Percentiles rank a stretch among this genome's conserved stretches.
Conservation (phyloP, 176 grass and related monocot species). For the Pontederia paniculata region DNA sequence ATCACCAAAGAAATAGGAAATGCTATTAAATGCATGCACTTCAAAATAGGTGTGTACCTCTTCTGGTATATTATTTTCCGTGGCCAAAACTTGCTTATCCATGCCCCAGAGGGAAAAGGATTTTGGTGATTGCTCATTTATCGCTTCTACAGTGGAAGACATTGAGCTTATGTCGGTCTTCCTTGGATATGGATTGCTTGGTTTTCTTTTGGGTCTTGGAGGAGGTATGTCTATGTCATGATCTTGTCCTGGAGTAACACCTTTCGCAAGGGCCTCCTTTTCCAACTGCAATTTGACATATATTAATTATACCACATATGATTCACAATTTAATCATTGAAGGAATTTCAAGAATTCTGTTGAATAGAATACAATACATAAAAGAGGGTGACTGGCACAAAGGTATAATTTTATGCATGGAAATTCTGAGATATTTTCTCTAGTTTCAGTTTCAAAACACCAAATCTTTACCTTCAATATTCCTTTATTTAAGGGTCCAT, state of each 20-base stretch:
- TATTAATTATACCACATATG: slow-evolving; percentile 17
- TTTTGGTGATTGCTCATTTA: slow-evolving; percentile 35
- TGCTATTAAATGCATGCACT: background rate
- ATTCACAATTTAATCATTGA: background rate
- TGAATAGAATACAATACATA: too few species aligned
- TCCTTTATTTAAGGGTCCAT: too few species aligned
- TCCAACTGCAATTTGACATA: slow-evolving; percentile 63
- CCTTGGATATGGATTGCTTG: slow-evolving; percentile 72
- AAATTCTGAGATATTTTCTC: too few species aligned
- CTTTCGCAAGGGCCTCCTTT: slow-evolving; percentile 72
- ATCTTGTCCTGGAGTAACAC: slow-evolving; percentile 47
- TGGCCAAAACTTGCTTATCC: slow-evolving; percentile 26
- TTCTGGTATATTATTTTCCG: slow-evolving; percentile 25
- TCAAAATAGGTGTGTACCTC: slow-evolving; percentile 39
- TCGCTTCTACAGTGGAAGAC: slow-evolving; percentile 22
- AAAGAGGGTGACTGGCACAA: too few species aligned
- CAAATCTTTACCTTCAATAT: too few species aligned
- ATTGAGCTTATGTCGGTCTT: slow-evolving; percentile 36
- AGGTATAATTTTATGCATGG: too few species aligned
- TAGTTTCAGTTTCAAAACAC: too few species aligned
- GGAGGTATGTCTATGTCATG: slow-evolving; percentile 90
- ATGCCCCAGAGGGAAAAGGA: slow-evolving; percentile 26
- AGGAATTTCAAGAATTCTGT: background rate
- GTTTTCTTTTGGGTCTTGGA: slow-evolving; percentile 86
- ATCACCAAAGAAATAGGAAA: slow-evolving; percentile 14